phyloP scores from a whole-genome alignment of 345 rosid species.

The Dipteronia sinensis region DNA sequence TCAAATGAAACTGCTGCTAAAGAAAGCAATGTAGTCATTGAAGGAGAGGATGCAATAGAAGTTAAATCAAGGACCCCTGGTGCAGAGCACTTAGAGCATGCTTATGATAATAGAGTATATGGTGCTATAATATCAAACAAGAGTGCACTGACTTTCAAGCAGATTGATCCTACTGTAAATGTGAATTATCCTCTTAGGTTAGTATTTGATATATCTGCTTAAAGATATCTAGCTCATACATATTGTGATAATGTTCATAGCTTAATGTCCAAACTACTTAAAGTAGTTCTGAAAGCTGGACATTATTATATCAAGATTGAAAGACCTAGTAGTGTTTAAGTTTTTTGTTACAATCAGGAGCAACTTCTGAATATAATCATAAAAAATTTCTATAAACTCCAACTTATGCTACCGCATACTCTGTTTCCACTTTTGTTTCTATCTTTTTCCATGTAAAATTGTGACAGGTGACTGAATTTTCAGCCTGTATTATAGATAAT shows the following conservation, averaged over 20 bases:
- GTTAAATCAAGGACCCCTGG: conserved; percentile 26
- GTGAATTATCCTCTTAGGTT: conserved; percentile 45
- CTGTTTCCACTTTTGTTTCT: too few relatives aligned
- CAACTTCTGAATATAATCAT: too few relatives aligned
- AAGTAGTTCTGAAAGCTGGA: neutral
- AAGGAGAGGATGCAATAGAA: conserved; percentile 22
- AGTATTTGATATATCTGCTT: conserved; percentile 23
- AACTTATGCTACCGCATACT: too few relatives aligned
- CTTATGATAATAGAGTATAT: conserved; percentile 24
- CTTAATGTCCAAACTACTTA: neutral
- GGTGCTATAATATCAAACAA: conserved; percentile 37
- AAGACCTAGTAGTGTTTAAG: neutral
- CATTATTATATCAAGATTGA: conserved; percentile 6
- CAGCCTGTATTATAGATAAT: too few relatives aligned
- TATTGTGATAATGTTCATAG: neutral
- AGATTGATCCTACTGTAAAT: conserved; percentile 32
- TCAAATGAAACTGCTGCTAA: conserved; percentile 29
- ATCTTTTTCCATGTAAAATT: too few relatives aligned
- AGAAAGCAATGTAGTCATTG: conserved; percentile 32
- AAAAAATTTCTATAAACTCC: too few relatives aligned
- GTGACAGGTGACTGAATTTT: too few relatives aligned
- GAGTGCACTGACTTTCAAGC: conserved; percentile 33
- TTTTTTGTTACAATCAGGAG: too few relatives aligned
- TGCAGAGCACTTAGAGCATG: conserved; percentile 30
- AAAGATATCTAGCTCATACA: neutral